Evolutionary conservation across 2,329 filamentous ascomycete species (phyloP), one percentile per base, ranked within the genome.

Genomic region (Scytalidium lignicola): DNA sequence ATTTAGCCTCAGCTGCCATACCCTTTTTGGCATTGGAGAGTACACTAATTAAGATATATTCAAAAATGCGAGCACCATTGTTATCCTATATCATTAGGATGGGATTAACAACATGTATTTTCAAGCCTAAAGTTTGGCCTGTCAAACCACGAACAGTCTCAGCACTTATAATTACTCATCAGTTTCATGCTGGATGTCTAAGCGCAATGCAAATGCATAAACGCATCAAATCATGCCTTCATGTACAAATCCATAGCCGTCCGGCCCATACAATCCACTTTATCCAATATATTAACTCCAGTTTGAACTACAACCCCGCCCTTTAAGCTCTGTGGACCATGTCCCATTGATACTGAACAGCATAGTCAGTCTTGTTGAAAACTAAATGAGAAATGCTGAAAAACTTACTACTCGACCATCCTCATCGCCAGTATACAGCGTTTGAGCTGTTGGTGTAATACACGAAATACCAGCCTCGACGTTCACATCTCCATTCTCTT

Each of bases 381-480:
- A n/a, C n/a, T 12, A n/a, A 19, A 7, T 43, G 6, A 22, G n/a
- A 9, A 12, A 18, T 23, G 32, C 46, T 28, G 18, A 52, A 18
- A 37, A 47, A 80, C 84, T 80, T 64, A 93, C 88, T 68, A 99
- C 92, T 74, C 85, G 79, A 23, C 93, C 93, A 55, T 90, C 86
- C 55, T 97, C 93, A 70, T 97, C 93, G 2, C 92, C 93, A 0
- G 91, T 96, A 68, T 96, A 97, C 9, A 97, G 83, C 53, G 85
- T 79, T 54, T 86, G 84, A 47, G 88, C 82, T 78, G 91, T 87
- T 2, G 92, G 87, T 49, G 88, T 76, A 46, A 99, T 87, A 63
- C 88, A 95, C 32, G 88, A 95, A 52, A 97, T 91, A 0, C 85
- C 84, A 2, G 86, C 84, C 42, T 80, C 77, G 0, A 74, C 72